Evolutionary conservation across 768 basidiomycete genomes (phyloP).

Genomic region (Tulasnella sp.): DNA sequence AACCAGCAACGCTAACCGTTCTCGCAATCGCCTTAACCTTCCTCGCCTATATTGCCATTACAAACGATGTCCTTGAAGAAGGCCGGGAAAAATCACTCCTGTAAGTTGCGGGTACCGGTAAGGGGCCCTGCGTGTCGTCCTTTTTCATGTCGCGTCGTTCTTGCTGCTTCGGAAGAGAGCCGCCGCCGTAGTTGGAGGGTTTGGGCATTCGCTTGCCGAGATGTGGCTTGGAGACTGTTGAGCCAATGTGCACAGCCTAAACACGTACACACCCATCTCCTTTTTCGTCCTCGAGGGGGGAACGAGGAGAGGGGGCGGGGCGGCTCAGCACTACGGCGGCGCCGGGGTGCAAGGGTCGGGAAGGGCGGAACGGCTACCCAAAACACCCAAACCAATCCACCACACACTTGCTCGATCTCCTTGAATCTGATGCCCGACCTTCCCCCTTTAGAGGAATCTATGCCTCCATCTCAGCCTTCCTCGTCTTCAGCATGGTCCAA

Average conservation of each 20-base stretch:
- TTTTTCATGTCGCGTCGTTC: background rate
- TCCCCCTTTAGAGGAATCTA: constrained; percentile 58
- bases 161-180: background rate
- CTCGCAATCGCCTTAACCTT: constrained; percentile 59
- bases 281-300: background rate
- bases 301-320: background rate
- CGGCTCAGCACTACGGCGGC: background rate
- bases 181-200: constrained; percentile 4
- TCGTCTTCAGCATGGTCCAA: constrained; percentile 79
- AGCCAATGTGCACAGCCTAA: background rate
- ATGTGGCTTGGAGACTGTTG: background rate
- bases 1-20: constrained; percentile 73
- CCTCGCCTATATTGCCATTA: constrained; percentile 76
- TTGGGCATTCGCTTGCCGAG: background rate
- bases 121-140: constrained; percentile 15
- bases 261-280: background rate
- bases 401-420: constrained; percentile 5
- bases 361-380: background rate
- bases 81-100: constrained; percentile 75
- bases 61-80: constrained; percentile 79
- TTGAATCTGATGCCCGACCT: background rate
- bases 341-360: background rate
- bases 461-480: constrained; percentile 67
- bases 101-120: constrained; percentile 44
- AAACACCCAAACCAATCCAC: background rate